Evolutionary conservation across 2,329 filamentous ascomycete genomes (phyloP), one percentile per base, ranked within the genome.

Genomic region (Chalaropsis thielavioides): DNA sequence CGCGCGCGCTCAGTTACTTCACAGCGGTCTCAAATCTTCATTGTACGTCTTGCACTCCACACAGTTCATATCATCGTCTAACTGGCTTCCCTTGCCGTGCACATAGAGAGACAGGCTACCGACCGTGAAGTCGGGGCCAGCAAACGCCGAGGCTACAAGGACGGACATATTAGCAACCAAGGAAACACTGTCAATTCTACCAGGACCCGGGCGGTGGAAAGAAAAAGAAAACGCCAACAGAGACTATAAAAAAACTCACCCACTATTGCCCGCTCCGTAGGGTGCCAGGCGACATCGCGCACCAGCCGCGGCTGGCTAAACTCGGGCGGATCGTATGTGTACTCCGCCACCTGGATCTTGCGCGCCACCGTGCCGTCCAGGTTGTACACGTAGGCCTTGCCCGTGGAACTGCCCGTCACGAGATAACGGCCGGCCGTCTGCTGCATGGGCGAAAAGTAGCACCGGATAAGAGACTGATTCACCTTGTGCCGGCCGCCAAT

Each of bases 371-470:
- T 96, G 40, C 90, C 92, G 72, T 99, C 92, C 75, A 97, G 77
- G 72, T 97, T 97, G 81, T 89, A 99, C 51, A 97, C 83, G 70
- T 91, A 92, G 0, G 96, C 88, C 67, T 88, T 88, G 61, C 94
- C 94, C 69, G 96, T 90, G 68, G 90, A 85, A 70, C 89, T 95
- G 24, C 94, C 94, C 22, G 87, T 89, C 75, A 96, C 97, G 24
- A 99, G 91, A 72, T 96, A 97, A 70, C 90, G 82, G 8, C 89
- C 91, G 72, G 96, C 89, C 1, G 90, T 92, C 72, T 89, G 92
- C 11, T 82, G 84, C 0, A 90, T 85, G 0, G 94, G 94, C 40
- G 89, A 94, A 75, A 99, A 99, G 75, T 97, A 92, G 71, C 94
- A 97, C 67, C 94, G 82, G 69, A 97, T 96, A 49, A 97, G 79